Percentiles rank a stretch among this genome's conserved stretches.
Conservation (phyloP, 2,329 filamentous ascomycete species). For the Talaromyces islandicus region DNA sequence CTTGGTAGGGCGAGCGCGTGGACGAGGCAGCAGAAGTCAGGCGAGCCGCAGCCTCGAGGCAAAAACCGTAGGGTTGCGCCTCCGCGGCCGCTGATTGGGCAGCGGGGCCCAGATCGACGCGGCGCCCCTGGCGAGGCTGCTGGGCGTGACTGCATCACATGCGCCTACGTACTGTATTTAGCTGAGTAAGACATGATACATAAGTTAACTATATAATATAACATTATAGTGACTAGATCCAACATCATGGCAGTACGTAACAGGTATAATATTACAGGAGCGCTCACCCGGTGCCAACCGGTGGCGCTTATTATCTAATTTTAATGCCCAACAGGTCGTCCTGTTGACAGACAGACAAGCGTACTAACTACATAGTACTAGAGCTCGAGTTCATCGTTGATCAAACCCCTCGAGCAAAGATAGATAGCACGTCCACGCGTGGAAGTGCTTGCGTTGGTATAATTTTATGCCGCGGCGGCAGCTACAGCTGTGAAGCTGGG, state of each 20-base stretch:
- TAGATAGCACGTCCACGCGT: not conserved
- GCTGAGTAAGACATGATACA: no score
- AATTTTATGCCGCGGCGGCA: not conserved
- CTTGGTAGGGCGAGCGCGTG: constrained; percentile 10
- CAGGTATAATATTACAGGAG: not conserved
- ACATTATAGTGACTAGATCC: not conserved
- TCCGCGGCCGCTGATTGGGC: constrained; percentile 17
- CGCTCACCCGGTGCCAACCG: no score
- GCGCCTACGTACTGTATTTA: not conserved
- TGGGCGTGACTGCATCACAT: not conserved
- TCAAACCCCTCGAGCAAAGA: not conserved
- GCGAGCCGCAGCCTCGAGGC: constrained; percentile 2
- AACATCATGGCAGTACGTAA: no score
- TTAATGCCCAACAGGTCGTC: constrained; percentile 1
- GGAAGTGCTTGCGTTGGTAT: not conserved
- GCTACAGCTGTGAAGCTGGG: not conserved
- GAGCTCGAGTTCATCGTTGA: not conserved
- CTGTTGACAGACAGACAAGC: not conserved
- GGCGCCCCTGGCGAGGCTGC: not conserved
- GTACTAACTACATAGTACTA: not conserved
- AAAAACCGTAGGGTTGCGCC: constrained; percentile 6
- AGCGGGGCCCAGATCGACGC: not conserved
- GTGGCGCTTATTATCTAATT: not conserved
- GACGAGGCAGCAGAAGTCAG: constrained; percentile 6
- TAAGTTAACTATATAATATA: no score